These are phyloP conservation scores for Phytophthora quininea DNA, from an alignment of 352 stramenopile species.

Conservation along the genomic window DNA sequence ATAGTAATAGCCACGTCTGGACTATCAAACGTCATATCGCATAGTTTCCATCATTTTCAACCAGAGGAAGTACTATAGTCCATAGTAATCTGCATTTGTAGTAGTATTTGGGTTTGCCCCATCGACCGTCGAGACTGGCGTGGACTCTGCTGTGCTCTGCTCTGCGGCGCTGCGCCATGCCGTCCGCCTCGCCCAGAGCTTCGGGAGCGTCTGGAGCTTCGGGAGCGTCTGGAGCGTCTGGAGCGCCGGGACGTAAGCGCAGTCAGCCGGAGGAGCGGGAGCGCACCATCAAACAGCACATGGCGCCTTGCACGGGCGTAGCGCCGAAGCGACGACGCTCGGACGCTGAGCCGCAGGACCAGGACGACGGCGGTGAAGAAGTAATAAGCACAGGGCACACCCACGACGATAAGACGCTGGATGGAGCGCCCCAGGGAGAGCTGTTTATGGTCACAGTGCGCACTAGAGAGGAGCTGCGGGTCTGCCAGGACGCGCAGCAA, in stretches of 20 bases:
- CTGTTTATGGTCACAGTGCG: constrained; percentile 67
- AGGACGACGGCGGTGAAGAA: constrained; percentile 1
- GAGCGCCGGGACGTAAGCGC: constrained; percentile 25
- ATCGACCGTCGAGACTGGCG: background rate
- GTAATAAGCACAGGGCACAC: background rate
- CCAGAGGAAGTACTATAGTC: too few species aligned
- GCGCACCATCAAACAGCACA: constrained; percentile 25
- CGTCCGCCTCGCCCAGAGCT: constrained; percentile 4
- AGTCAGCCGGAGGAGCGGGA: constrained; percentile 20
- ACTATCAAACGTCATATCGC: too few species aligned
- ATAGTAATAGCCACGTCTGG: too few species aligned
- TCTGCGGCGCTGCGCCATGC: constrained; percentile 39
- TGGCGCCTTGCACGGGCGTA: constrained; percentile 26
- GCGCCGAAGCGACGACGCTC: constrained; percentile 39
- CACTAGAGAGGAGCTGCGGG: constrained; percentile 44
- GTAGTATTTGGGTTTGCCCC: too few species aligned
- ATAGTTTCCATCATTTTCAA: too few species aligned
- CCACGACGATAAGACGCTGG: constrained; percentile 39
- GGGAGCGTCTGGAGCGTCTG: too few species aligned
- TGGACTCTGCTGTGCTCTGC: constrained; percentile 23
- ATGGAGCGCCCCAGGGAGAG: constrained; percentile 61
- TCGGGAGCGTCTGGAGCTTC: too few species aligned
- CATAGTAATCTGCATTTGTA: too few species aligned
- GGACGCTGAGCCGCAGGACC: constrained; percentile 13
- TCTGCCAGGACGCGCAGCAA: constrained; percentile 33